Conservation (phyloP, 2,329 filamentous ascomycete genomes). For the Bipolaris victoriae region DNA sequence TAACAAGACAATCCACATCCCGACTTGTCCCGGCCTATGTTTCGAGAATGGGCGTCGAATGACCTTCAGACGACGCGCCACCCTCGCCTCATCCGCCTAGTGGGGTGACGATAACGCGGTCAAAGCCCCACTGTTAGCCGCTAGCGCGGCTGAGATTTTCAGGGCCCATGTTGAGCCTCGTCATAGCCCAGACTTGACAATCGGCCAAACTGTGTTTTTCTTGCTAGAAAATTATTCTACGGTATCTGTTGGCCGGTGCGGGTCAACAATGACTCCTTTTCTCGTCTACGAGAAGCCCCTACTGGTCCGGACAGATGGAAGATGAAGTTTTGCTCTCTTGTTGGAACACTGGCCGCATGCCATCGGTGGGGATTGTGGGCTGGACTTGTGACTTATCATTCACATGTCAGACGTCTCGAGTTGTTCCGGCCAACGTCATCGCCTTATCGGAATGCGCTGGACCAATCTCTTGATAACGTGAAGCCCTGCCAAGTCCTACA, state of each 20-base stretch:
- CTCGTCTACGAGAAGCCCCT: neutral
- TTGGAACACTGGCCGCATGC: neutral
- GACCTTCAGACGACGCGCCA: conserved; percentile 32
- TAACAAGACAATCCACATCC: conserved; percentile 15
- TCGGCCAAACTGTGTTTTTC: neutral
- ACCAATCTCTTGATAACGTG: neutral
- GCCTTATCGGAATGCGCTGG: conserved; percentile 1
- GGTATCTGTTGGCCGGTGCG: neutral
- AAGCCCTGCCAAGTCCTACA: neutral
- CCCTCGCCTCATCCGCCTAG: conserved; percentile 23
- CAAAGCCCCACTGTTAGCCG: conserved; percentile 33
- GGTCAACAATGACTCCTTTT: neutral
- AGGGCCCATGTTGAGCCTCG: conserved; percentile 22
- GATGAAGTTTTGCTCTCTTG: neutral
- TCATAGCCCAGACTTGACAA: neutral
- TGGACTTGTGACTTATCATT: neutral
- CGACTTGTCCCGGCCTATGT: conserved; percentile 26
- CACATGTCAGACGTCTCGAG: conserved; percentile 4
- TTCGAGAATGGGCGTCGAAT: conserved; percentile 26
- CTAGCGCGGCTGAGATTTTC: conserved; percentile 31
- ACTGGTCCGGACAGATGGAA: conserved; percentile 8
- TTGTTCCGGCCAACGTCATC: neutral
- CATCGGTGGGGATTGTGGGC: neutral
- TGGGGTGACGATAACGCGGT: conserved; percentile 33
- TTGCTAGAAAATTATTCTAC: neutral